Evolutionary conservation across 441 rosid genomes (phyloP), one percentile per base, ranked within the genome.

Genomic region (Kokia cookei): DNA sequence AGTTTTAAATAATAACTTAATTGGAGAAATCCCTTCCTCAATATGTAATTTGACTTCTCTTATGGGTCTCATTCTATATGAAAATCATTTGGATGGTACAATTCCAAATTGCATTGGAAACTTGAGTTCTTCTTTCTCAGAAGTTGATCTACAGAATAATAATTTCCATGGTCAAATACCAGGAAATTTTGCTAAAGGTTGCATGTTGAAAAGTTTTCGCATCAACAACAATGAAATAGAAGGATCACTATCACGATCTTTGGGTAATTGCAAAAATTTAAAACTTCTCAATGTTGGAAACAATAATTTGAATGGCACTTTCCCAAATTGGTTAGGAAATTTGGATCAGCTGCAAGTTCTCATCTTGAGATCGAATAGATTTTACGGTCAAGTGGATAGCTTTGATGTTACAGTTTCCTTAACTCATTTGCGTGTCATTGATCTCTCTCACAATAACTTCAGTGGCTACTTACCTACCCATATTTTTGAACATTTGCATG

Each of bases 21-120:
- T 47, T 1, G 79, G 79, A 57, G 19, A 74, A 13, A 59, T 82
- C 13, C 37, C 78, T 60, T 61, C 62, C 32, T 29, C 11, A 1
- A 50, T 84, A 19, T 82, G 84, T 58, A 27, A 76, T 2, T 19
- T 66, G 17, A 71, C 62, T 0, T 75, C 51, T 2, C 53, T 80
- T 0, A 5, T 15, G 4, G 51, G 48, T 60, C 48, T 82, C 3
- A 71, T 45, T 50, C 40, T 80, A 65, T 76, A 64, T 1, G 13
- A 51, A 3, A 77, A 75, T 61, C 42, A 54, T 61, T 73, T 81
- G 10, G 58, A 8, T 2, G 78, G 82, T 11, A 35, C 14, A 6
- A 72, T 81, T 22, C 80, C 80, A 0, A 10, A 24, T 0, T 35
- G 45, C 17, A 5, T 75, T 64, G 61, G 75, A 64, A 75, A 35